phyloP scores from a whole-genome alignment of 2,329 filamentous ascomycete genomes.

The Aspergillus fumigatiaffinis region DNA sequence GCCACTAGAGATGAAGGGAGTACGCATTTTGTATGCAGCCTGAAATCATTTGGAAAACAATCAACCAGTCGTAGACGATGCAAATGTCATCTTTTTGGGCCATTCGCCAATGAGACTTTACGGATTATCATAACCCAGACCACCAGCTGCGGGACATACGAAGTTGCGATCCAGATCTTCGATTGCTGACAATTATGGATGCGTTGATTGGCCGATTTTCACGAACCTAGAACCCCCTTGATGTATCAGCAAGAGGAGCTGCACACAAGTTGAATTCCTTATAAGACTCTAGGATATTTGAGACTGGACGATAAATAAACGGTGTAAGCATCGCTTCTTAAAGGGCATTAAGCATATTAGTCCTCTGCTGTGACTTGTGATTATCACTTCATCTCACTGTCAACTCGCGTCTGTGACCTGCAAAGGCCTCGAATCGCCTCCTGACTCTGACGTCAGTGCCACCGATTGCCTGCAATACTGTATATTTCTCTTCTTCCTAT shows the following conservation, averaged over 20 bases:
- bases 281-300: not conserved
- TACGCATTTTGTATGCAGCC: not conserved
- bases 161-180: not conserved
- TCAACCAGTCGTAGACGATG: not conserved
- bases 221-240: not conserved
- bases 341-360: not conserved
- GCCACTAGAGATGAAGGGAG: not conserved
- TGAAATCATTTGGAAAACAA: not conserved
- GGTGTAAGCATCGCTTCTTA: not conserved
- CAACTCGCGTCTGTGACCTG: not conserved
- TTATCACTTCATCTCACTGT: not conserved
- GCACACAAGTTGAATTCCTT: not conserved
- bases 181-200: slow-evolving; percentile 6
- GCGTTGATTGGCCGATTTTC: slow-evolving; percentile 6
- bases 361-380: not conserved
- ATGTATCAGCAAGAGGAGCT: not conserved
- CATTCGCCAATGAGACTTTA: not conserved
- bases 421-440: slow-evolving; percentile 4
- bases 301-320: not conserved
- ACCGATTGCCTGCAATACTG: not conserved
- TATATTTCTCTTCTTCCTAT: not conserved
- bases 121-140: not conserved
- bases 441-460: slow-evolving; percentile 8
- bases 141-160: not conserved
- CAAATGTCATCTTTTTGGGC: not conserved